Base-by-base conservation (phyloP, 148 eudicot genomes). In the Chenopodium album region DNA sequence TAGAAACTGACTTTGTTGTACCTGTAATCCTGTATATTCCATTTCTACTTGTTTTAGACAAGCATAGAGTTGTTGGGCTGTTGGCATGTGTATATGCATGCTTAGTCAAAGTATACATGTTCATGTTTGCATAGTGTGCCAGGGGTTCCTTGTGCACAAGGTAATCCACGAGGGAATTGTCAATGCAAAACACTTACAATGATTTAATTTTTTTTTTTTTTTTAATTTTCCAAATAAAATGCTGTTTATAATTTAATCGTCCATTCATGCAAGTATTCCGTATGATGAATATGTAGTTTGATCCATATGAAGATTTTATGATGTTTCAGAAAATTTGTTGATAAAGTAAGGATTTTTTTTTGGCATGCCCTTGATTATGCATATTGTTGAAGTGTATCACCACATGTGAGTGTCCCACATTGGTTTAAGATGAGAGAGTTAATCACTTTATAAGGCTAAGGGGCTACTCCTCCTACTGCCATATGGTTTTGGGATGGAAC, bases 301-400 rank as follows among this genome's bases (percentile, higher is more conserved):
- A 78, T 78, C 37, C 31, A 78, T 14, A 66, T 17, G 22, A 23
- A 31, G 13, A 48, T 23, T 4, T 16, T 26, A 67, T 50, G 16
- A 41, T n/a, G 52, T 46, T 7, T 52, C 1, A 20, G 60, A 14
- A 68, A 34, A 31, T 4, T 23, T 76, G 47, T 41, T 76, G 66
- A 60, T 32, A 20, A 17, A 29, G 60, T 32, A 10, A 0, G 29
- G 74, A 28, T 68, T 11, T 31, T 46, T 47, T 28, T 13, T 12
- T 59, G 22, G 37, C 56, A 77, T 77, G 44, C 54, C 3, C 37
- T 34, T 70, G 31, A 78, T 66, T 28, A 78, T 78, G 73, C 62
- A 34, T 26, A 26, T 26, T 26, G 26, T 26, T 26, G 26, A 26
- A 26, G 26, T 26, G 26, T 26, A 26, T 26, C 26, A 26, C 26